Evolutionary conservation across 768 basidiomycete genomes (phyloP).

Genomic region (Suillus brevipes): DNA sequence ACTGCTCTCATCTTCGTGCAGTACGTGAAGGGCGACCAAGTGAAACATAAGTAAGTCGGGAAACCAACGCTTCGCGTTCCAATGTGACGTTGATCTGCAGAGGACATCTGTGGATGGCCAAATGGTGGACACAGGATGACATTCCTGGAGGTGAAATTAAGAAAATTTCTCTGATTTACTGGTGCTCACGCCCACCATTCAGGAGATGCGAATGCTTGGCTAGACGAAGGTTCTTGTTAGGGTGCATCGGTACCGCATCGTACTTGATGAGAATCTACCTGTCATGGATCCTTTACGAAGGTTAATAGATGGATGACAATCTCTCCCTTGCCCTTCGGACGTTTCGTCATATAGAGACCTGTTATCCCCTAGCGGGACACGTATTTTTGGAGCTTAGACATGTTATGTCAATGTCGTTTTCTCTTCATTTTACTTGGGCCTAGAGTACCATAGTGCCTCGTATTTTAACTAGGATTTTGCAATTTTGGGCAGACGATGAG

Average conservation of each 20-base stretch:
- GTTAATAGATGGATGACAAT: too few species aligned
- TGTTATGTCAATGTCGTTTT: too few species aligned
- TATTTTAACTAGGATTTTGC: too few species aligned
- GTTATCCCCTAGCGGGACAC: too few species aligned
- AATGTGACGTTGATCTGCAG: conserved; percentile 7
- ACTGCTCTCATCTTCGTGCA: conserved; percentile 53
- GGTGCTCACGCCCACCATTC: background rate
- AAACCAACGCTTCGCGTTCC: background rate
- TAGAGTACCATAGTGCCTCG: too few species aligned
- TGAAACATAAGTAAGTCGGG: conserved; percentile 47
- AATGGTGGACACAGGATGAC: conserved; percentile 65
- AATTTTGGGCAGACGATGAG: too few species aligned
- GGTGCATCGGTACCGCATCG: background rate
- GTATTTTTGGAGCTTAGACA: too few species aligned
- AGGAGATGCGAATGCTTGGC: conserved; percentile 58
- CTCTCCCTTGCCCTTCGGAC: too few species aligned
- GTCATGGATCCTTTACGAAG: too few species aligned
- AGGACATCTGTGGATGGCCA: conserved; percentile 46
- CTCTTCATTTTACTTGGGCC: too few species aligned
- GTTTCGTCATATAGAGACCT: too few species aligned
- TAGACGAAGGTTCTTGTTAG: conserved; percentile 55
- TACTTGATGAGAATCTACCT: background rate
- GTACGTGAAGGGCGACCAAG: conserved; percentile 54
- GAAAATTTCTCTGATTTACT: background rate
- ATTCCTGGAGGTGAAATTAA: conserved; percentile 41